These are phyloP conservation scores for Poronia punctata DNA, from an alignment of 495 filamentous ascomycete species.

Conservation along the genomic window DNA sequence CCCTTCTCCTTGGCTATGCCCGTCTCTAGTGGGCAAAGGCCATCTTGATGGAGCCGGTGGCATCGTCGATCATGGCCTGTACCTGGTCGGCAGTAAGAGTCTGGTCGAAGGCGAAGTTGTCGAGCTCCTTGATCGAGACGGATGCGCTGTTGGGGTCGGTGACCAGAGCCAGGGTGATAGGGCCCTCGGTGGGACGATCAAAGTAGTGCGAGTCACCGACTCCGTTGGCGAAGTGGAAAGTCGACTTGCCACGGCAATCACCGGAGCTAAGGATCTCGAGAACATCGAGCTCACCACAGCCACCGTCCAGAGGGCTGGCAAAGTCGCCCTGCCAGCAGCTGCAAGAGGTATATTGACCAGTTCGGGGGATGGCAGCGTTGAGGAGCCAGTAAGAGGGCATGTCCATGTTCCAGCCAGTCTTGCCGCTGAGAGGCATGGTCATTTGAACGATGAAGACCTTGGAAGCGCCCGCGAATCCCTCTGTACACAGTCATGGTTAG, in stretches of 20 bases:
- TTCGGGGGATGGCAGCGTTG: constrained; percentile 61
- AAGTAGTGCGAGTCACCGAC: constrained; percentile 60
- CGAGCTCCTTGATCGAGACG: constrained; percentile 31
- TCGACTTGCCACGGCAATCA: constrained; percentile 45
- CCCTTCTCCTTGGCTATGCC: not conserved
- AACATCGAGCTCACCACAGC: constrained; percentile 68
- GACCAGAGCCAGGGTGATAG: constrained; percentile 55
- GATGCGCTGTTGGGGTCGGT: constrained; percentile 35
- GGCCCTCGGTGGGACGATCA: constrained; percentile 43
- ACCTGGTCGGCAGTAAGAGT: constrained; percentile 27
- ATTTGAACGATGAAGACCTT: constrained; percentile 66
- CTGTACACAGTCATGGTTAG: constrained; percentile 28
- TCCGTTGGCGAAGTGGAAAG: constrained; percentile 50
- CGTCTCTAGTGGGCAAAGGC: constrained; percentile 8
- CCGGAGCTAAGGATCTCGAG: constrained; percentile 56
- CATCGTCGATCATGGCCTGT: constrained; percentile 20
- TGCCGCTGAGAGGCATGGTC: constrained; percentile 51
- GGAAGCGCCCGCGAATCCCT: constrained; percentile 55
- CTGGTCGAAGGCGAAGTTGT: constrained; percentile 22
- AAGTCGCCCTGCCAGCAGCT: constrained; percentile 54
- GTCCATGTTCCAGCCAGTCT: constrained; percentile 39
- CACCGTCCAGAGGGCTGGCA: constrained; percentile 23
- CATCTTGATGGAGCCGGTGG: constrained; percentile 22
- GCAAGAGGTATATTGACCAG: constrained; percentile 57
- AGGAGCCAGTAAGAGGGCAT: constrained; percentile 65